phyloP scores from a whole-genome alignment of 108 stramenopile genomes.

The Cyclotella baltica region DNA sequence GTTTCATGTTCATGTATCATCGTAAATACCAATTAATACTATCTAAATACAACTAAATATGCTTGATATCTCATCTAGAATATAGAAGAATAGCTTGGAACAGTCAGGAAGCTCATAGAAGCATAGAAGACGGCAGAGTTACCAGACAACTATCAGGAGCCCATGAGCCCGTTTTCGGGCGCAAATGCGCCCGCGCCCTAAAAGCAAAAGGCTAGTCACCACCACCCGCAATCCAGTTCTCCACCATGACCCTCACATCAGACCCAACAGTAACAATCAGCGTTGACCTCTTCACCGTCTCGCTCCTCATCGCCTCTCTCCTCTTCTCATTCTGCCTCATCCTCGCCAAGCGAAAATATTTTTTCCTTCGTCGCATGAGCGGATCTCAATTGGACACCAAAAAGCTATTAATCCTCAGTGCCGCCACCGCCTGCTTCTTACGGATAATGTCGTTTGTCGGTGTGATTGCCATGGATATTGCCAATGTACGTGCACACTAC shows the following conservation, averaged over 20 bases:
- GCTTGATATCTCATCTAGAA: no score
- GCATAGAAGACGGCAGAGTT: no score
- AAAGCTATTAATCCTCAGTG: conserved; percentile 85
- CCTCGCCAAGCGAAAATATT: conserved; percentile 59
- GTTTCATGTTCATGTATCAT: no score
- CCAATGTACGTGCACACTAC: conserved; percentile 76
- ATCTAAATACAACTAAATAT: no score
- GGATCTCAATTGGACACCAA: conserved; percentile 53
- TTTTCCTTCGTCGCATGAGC: conserved; percentile 38
- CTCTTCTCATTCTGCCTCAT: conserved; percentile 63
- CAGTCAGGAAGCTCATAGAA: no score
- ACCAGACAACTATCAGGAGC: no score
- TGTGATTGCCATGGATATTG: conserved; percentile 79
- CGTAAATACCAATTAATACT: no score
- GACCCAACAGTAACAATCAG: conserved; percentile 54
- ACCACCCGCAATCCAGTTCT: no score
- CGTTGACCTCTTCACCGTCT: conserved; percentile 62
- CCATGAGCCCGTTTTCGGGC: no score
- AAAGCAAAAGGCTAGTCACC: no score
- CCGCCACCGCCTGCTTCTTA: conserved; percentile 72
- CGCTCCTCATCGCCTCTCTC: conserved; percentile 53
- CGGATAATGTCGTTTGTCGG: conserved; percentile 87
- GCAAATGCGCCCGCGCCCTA: no score
- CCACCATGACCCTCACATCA: conserved; percentile 13
- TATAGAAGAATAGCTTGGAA: no score